Conservation (phyloP, 2,329 filamentous ascomycete species). For the Sphaerulina musiva region DNA sequence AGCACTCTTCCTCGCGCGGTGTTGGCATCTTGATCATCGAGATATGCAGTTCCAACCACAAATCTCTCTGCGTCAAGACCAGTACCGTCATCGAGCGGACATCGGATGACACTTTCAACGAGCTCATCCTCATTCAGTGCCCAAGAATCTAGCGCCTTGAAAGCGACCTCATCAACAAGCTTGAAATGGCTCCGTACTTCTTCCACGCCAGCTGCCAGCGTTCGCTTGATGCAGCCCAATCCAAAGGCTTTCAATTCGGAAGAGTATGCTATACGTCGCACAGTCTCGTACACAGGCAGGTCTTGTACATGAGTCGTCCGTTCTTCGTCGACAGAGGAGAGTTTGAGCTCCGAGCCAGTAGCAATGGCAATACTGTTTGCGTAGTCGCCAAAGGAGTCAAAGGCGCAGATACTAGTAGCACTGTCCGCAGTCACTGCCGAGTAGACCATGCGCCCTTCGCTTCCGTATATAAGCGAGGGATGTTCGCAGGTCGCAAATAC, state of each 20-base stretch:
- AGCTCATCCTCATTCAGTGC: conserved; percentile 63
- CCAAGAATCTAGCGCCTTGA: conserved; percentile 69
- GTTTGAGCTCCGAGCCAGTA: conserved; percentile 61
- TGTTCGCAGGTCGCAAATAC: conserved; percentile 94
- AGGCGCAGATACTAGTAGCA: conserved; percentile 71
- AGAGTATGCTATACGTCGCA: conserved; percentile 82
- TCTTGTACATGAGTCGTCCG: conserved; percentile 82
- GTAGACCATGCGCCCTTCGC: conserved; percentile 81
- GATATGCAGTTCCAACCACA: conserved; percentile 79
- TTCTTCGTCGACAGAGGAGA: conserved; percentile 75
- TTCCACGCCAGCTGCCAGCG: conserved; percentile 65
- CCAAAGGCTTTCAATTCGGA: conserved; percentile 72
- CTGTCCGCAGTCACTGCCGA: conserved; percentile 89
- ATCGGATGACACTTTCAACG: conserved; percentile 75
- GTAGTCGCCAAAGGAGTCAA: conserved; percentile 68
- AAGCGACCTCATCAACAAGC: conserved; percentile 83
- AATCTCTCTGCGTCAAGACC: conserved; percentile 65
- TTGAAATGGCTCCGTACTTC: conserved; percentile 72
- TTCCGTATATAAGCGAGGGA: conserved; percentile 84
- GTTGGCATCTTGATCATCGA: conserved; percentile 52
- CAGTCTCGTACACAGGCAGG: conserved; percentile 70
- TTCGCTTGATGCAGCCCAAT: conserved; percentile 74
- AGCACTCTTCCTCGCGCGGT: conserved; percentile 69
- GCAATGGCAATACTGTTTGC: conserved; percentile 76
- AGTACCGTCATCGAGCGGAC: conserved; percentile 59